These are phyloP conservation scores for Suillus americanus DNA, from an alignment of 768 basidiomycete species.

Conservation along the genomic window DNA sequence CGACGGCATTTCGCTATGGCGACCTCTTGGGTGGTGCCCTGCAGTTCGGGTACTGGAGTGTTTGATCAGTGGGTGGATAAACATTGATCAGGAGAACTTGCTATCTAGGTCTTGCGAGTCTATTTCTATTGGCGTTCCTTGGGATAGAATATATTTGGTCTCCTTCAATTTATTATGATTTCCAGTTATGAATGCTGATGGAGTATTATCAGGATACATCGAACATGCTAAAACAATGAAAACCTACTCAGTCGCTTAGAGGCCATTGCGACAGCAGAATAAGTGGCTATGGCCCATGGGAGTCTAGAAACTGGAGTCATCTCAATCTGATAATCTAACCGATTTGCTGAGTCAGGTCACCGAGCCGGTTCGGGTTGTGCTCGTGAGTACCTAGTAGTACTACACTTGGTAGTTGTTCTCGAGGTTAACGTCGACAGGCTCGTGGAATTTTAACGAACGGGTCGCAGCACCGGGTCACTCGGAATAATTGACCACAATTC, in stretches of 20 bases:
- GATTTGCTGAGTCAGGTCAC: constrained; percentile 3
- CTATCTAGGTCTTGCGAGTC: constrained; percentile 80
- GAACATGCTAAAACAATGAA: background rate
- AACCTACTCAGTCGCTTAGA: constrained; percentile 25
- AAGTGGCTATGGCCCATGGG: background rate
- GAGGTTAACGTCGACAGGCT: constrained; percentile 18
- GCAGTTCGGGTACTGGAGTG: constrained; percentile 82
- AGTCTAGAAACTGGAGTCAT: background rate
- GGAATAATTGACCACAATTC: no score
- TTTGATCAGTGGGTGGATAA: background rate
- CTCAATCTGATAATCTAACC: background rate
- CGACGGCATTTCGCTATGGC: constrained; percentile 82
- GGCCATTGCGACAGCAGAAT: constrained; percentile 17
- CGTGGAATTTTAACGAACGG: background rate
- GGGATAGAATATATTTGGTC: constrained; percentile 78
- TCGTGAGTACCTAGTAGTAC: background rate
- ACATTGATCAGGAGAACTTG: constrained; percentile 34
- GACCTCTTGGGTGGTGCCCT: constrained; percentile 90
- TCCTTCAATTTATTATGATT: constrained; percentile 92
- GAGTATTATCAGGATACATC: constrained; percentile 12
- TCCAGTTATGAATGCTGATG: constrained; percentile 87
- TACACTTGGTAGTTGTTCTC: background rate
- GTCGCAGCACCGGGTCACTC: background rate
- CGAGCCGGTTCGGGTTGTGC: constrained; percentile 8
- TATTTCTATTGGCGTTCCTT: constrained; percentile 67